phyloP scores from a whole-genome alignment of 352 stramenopile genomes.

The Pythium dissimile region DNA sequence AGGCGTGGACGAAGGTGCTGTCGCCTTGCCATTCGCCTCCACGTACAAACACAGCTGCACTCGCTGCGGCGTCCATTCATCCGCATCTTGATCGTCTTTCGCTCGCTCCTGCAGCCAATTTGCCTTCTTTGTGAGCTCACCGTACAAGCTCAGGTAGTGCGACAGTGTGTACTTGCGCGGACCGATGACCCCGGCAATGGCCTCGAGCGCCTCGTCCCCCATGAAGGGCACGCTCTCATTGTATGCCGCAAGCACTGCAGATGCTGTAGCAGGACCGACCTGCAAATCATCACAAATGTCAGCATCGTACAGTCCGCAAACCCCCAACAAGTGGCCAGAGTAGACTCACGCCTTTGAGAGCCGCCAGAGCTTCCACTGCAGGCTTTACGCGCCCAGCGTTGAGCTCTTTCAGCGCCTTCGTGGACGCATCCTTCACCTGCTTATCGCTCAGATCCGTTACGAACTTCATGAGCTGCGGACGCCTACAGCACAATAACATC shows the following conservation, averaged over 20 bases:
- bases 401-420: conserved; percentile 41
- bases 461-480: conserved; percentile 75
- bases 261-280: conserved; percentile 76
- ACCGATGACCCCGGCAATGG: conserved; percentile 60
- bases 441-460: conserved; percentile 37
- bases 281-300: conserved; percentile 14
- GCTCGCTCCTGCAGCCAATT: conserved; percentile 48
- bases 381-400: conserved; percentile 29
- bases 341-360: conserved; percentile 61
- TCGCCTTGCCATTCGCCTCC: conserved; percentile 16
- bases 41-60: conserved; percentile 75
- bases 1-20: neutral
- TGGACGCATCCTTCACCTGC: conserved; percentile 48
- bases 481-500: no score
- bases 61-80: conserved; percentile 56
- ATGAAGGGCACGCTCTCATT: conserved; percentile 71
- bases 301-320: no score
- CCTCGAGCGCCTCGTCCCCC: conserved; percentile 75
- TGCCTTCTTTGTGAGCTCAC: conserved; percentile 50
- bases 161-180: conserved; percentile 74
- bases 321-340: neutral
- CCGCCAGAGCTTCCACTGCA: conserved; percentile 46
- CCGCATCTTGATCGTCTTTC: conserved; percentile 13
- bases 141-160: conserved; percentile 64
- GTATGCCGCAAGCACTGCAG: conserved; percentile 66